These are phyloP conservation scores for Pythium phragmitis DNA, from an alignment of 352 stramenopile genomes.

Conservation along the genomic window DNA sequence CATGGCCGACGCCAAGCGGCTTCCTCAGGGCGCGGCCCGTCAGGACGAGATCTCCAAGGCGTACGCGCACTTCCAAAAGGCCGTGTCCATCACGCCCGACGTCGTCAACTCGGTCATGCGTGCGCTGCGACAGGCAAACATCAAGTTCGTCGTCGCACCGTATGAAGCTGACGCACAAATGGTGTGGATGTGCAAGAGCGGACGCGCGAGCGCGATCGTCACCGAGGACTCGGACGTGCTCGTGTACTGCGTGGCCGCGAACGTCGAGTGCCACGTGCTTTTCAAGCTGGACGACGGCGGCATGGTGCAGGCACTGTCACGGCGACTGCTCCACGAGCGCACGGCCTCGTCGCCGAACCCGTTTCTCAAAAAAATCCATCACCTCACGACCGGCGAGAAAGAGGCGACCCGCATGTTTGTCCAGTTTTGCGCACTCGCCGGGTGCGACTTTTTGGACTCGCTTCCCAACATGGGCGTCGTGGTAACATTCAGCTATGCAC, in stretches of 20 bases:
- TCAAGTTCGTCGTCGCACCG: slow-evolving; percentile 68
- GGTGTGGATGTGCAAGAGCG: slow-evolving; percentile 77
- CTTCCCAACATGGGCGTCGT: slow-evolving; percentile 74
- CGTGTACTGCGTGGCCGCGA: slow-evolving; percentile 64
- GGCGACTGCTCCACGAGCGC: slow-evolving; percentile 49
- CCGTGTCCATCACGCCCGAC: slow-evolving; percentile 62
- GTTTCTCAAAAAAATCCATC: slow-evolving; percentile 65
- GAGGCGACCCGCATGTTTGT: slow-evolving; percentile 74
- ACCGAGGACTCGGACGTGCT: slow-evolving; percentile 82
- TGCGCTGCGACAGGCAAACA: slow-evolving; percentile 39
- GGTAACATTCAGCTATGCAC: slow-evolving; percentile 31
- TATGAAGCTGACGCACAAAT: slow-evolving; percentile 81
- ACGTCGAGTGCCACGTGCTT: slow-evolving; percentile 51
- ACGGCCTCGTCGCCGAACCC: slow-evolving; percentile 39
- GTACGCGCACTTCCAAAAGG: slow-evolving; percentile 58
- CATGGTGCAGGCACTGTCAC: slow-evolving; percentile 56
- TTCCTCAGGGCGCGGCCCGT: slow-evolving; percentile 40
- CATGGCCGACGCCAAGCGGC: slow-evolving; percentile 47
- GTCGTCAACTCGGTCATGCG: slow-evolving; percentile 62
- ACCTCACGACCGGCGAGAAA: slow-evolving; percentile 56
- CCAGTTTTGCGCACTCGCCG: slow-evolving; percentile 70
- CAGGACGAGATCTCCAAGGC: slow-evolving; percentile 58
- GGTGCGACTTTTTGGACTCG: slow-evolving; percentile 77
- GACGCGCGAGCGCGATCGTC: slow-evolving; percentile 59
- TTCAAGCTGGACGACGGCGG: slow-evolving; percentile 74